These are phyloP conservation scores for Thermomyces lanuginosus DNA, from an alignment of 2,329 filamentous ascomycete species.

Conservation along the genomic window DNA sequence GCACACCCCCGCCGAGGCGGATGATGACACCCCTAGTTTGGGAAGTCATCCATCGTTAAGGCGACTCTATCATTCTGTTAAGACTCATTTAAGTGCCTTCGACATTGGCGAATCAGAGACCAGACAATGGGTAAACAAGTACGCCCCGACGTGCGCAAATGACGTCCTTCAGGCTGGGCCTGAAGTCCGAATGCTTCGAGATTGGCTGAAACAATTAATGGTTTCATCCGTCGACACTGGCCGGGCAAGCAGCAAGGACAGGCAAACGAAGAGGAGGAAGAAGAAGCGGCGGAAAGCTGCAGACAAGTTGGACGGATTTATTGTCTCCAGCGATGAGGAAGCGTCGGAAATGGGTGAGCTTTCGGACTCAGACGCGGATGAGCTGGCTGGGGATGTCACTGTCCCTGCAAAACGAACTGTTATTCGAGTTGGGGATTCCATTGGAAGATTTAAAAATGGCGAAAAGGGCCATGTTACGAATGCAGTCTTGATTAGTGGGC, in stretches of 20 bases:
- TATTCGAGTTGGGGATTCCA: conserved; percentile 24
- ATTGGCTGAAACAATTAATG: conserved; percentile 65
- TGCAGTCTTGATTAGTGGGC: conserved; percentile 73
- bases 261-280: conserved; percentile 15
- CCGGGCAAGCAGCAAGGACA: conserved; percentile 15
- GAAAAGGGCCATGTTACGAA: conserved; percentile 46
- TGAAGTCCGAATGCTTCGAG: conserved; percentile 53
- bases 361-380: conserved; percentile 40
- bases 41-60: conserved; percentile 40
- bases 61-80: conserved; percentile 47
- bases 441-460: conserved; percentile 17
- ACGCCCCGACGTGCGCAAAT: conserved; percentile 51
- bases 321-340: conserved; percentile 66
- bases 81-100: conserved; percentile 54
- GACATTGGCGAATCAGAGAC: conserved; percentile 63
- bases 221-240: conserved; percentile 61
- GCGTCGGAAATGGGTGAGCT: conserved; percentile 52
- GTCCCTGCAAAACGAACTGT: conserved; percentile 22
- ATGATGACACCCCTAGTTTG: no score
- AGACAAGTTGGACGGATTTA: conserved; percentile 62
- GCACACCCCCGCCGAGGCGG: no score
- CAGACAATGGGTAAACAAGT: conserved; percentile 65
- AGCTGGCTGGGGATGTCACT: conserved; percentile 25
- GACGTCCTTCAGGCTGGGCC: conserved; percentile 61
- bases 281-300: conserved; percentile 50